Percentiles rank a stretch among this genome's conserved stretches.
phyloP scores from a whole-genome alignment of 2,329 filamentous ascomycete species.

The Bipolaris oryzae region DNA sequence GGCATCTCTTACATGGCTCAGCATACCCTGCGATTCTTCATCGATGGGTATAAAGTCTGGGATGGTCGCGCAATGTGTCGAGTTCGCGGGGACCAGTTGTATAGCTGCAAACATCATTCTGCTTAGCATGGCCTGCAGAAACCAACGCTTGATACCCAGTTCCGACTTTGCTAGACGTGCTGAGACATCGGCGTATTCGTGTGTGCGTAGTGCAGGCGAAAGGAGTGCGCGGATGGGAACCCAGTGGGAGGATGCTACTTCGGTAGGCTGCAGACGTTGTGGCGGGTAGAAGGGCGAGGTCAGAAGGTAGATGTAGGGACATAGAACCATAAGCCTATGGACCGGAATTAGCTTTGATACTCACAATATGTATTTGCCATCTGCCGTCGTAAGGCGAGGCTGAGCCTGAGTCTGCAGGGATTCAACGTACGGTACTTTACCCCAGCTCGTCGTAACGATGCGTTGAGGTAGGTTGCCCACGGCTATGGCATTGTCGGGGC shows the following conservation, averaged over 20 bases:
- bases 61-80: constrained; percentile 61
- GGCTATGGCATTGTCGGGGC: constrained; percentile 51
- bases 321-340: constrained; percentile 69
- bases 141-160: constrained; percentile 60
- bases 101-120: constrained; percentile 73
- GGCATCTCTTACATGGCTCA: constrained; percentile 24
- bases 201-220: constrained; percentile 64
- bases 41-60: constrained; percentile 54
- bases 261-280: constrained; percentile 68
- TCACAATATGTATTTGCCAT: neutral
- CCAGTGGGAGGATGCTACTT: constrained; percentile 73
- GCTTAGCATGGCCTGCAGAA: constrained; percentile 64
- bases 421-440: constrained; percentile 62
- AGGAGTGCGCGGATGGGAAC: constrained; percentile 67
- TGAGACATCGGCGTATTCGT: constrained; percentile 68
- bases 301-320: constrained; percentile 70
- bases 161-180: constrained; percentile 64
- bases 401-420: neutral
- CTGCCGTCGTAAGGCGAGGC: neutral
- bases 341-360: constrained; percentile 3
- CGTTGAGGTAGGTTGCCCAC: constrained; percentile 70
- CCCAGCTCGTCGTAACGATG: constrained; percentile 70
- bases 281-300: constrained; percentile 62
- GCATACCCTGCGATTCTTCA: constrained; percentile 14
- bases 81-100: constrained; percentile 65